Percentiles rank a stretch among this genome's conserved stretches.
Evolutionary conservation across 2,329 filamentous ascomycete genomes (phyloP).

Genomic region (Phoma sp.): DNA sequence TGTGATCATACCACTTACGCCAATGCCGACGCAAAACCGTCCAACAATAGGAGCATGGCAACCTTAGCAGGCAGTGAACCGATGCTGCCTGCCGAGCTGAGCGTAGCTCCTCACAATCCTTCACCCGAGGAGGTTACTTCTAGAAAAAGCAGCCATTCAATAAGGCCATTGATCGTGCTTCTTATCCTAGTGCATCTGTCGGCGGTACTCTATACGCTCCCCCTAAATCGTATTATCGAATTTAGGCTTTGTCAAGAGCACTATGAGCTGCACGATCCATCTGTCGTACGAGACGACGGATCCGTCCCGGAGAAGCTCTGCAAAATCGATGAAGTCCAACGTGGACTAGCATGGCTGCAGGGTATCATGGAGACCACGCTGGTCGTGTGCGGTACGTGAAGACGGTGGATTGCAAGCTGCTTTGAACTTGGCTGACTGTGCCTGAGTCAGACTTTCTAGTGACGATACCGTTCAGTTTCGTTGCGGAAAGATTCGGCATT

Average conservation of each 20-base stretch:
- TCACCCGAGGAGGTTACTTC: constrained; percentile 1
- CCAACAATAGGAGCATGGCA: background rate
- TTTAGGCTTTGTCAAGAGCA: constrained; percentile 56
- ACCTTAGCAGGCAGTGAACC: background rate
- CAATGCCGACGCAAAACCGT: background rate
- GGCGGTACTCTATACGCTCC: constrained; percentile 44
- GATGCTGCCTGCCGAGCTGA: background rate
- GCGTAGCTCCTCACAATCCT: constrained; percentile 7
- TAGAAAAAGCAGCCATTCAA: constrained; percentile 14
- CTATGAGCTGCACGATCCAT: constrained; percentile 54
- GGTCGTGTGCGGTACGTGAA: constrained; percentile 44
- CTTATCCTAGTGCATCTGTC: constrained; percentile 44
- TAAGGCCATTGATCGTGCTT: constrained; percentile 40
- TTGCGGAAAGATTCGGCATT: constrained; percentile 40
- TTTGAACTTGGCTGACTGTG: constrained; percentile 17
- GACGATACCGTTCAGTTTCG: constrained; percentile 45
- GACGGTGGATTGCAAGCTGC: background rate
- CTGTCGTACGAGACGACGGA: constrained; percentile 44
- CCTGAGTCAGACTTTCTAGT: constrained; percentile 38
- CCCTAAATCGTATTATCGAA: constrained; percentile 47
- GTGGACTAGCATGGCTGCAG: constrained; percentile 59
- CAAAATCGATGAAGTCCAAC: constrained; percentile 61
- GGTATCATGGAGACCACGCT: constrained; percentile 51
- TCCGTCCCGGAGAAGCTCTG: constrained; percentile 60
- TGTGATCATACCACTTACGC: background rate